Conservation (phyloP, 1,284 basidiomycete species). For the Wolfiporia cocos region DNA sequence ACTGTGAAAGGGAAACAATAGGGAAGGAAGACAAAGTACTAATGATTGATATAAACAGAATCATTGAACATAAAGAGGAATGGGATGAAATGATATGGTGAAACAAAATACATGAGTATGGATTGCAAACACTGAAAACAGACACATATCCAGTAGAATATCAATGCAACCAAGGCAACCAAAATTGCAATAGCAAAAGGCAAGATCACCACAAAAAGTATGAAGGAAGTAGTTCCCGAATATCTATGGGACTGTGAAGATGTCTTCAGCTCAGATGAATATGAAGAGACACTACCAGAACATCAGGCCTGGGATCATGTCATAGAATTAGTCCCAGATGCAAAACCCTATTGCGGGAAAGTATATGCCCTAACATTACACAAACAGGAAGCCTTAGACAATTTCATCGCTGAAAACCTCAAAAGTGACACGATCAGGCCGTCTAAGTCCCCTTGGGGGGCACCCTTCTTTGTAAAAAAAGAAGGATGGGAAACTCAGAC, state of each 20-base stretch:
- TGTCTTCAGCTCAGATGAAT: slow-evolving; percentile 10
- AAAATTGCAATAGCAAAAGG: slow-evolving; percentile 6
- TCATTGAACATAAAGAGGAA: not conserved
- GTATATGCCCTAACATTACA: slow-evolving; percentile 3
- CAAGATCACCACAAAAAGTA: not conserved
- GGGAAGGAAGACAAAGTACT: slow-evolving; percentile 1
- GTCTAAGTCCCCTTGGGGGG: not conserved
- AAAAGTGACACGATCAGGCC: not conserved
- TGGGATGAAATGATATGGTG: too few relatives aligned
- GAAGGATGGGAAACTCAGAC: slow-evolving; percentile 1
- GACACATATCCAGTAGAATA: too few relatives aligned
- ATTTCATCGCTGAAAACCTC: slow-evolving; percentile 2
- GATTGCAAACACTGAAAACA: not conserved
- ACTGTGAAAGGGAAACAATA: not conserved
- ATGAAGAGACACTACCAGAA: slow-evolving; percentile 10
- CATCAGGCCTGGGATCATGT: slow-evolving; percentile 3
- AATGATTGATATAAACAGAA: not conserved
- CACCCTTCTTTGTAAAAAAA: slow-evolving; percentile 5
- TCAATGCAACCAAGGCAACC: not conserved
- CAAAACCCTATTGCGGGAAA: slow-evolving; percentile 1
- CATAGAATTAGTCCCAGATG: slow-evolving; percentile 4
- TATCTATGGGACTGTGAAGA: slow-evolving; percentile 11
- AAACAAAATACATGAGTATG: too few relatives aligned
- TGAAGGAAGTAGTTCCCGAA: slow-evolving; percentile 10
- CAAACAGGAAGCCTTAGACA: slow-evolving; percentile 1